Evolutionary conservation across 495 filamentous ascomycete genomes (phyloP).

Genomic region (Penicillium chermesinum): DNA sequence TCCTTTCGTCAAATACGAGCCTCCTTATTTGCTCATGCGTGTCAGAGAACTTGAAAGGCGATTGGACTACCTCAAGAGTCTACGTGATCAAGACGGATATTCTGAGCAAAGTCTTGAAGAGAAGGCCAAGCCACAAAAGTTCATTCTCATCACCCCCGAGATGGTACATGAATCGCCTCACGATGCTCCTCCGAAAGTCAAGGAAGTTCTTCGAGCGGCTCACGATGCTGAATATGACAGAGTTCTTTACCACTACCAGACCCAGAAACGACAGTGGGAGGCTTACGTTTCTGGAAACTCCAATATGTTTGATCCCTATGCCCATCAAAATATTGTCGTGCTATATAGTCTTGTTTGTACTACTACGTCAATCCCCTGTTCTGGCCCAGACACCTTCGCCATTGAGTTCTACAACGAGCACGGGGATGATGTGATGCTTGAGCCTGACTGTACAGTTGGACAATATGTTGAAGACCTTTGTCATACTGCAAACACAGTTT

Average conservation of each 20-base stretch:
- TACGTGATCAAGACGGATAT: constrained; percentile 70
- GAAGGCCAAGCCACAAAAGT: constrained; percentile 60
- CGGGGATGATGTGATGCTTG: constrained; percentile 57
- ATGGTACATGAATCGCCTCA: constrained; percentile 83
- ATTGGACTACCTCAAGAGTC: constrained; percentile 68
- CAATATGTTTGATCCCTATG: constrained; percentile 86
- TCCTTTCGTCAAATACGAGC: constrained; percentile 91
- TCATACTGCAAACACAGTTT: constrained; percentile 64
- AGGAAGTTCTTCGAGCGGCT: constrained; percentile 88
- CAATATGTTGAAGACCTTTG: constrained; percentile 95
- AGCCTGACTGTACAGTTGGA: constrained; percentile 86
- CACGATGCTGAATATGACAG: constrained; percentile 96
- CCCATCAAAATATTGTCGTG: constrained; percentile 94
- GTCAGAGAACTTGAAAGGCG: constrained; percentile 85
- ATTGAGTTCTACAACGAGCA: constrained; percentile 92
- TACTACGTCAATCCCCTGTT: constrained; percentile 82
- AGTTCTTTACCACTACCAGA: constrained; percentile 87
- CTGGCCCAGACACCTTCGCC: constrained; percentile 79
- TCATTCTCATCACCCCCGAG: constrained; percentile 85
- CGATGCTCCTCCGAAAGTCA: constrained; percentile 73
- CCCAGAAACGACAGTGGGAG: constrained; percentile 93
- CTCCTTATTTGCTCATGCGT: constrained; percentile 87
- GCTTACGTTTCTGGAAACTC: constrained; percentile 77
- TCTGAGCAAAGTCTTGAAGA: constrained; percentile 51
- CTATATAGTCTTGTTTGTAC: constrained; percentile 91